Percentiles rank a stretch among this genome's conserved stretches.
Evolutionary conservation across 192 early-diverging fungal species (phyloP).

Genomic region (Coemansia asiatica): DNA sequence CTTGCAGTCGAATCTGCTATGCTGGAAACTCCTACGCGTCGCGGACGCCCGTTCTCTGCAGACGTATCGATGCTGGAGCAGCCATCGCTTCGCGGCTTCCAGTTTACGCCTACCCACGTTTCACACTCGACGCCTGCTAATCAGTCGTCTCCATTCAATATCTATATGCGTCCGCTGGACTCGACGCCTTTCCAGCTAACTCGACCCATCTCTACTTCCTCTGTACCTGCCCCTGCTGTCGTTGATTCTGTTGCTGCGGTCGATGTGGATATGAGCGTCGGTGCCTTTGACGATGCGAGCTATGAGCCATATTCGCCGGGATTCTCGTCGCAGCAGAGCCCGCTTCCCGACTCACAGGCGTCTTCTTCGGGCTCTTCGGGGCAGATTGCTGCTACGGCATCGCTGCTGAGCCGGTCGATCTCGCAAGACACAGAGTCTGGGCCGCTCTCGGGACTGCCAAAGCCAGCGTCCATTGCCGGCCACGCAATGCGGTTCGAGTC

Average conservation of each 20-base stretch:
- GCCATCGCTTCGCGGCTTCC: slow-evolving; percentile 7
- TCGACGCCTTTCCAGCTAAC: slow-evolving; percentile 8
- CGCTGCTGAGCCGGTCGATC: slow-evolving; percentile 30
- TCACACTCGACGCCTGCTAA: neutral
- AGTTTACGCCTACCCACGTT: slow-evolving; percentile 27
- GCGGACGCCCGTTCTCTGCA: slow-evolving; percentile 42
- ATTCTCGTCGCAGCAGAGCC: slow-evolving; percentile 19
- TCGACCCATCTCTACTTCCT: slow-evolving; percentile 9
- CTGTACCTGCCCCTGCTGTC: neutral
- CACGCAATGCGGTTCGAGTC: slow-evolving; percentile 11
- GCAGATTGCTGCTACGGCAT: slow-evolving; percentile 12
- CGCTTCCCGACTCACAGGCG: neutral
- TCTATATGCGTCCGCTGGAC: slow-evolving; percentile 40
- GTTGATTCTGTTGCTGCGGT: too few relatives aligned
- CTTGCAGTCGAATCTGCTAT: neutral
- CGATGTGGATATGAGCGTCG: neutral
- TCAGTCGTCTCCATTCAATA: slow-evolving; percentile 5
- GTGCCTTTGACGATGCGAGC: neutral
- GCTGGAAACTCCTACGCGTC: slow-evolving; percentile 16
- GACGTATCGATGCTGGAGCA: slow-evolving; percentile 43
- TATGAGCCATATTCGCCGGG: slow-evolving; percentile 41
- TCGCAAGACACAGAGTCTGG: slow-evolving; percentile 29
- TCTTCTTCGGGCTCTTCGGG: slow-evolving; percentile 27
- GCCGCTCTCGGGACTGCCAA: neutral
- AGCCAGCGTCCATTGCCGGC: slow-evolving; percentile 24